Conservation (phyloP, 441 rosid species). For the Gossypium lobatum region DNA sequence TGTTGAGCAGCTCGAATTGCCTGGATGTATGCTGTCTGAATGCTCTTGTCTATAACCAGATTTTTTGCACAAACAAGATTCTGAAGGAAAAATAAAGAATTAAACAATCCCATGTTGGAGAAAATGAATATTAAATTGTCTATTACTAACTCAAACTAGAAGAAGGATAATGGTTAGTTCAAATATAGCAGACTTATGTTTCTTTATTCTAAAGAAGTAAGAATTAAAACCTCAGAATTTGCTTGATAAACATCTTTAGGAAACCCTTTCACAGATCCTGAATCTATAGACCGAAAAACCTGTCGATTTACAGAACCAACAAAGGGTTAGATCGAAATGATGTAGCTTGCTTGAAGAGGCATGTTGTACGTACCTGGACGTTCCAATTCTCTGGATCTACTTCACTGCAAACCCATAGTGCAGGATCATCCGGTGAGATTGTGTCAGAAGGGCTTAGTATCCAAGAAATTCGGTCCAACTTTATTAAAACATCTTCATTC, state of each 20-base stretch:
- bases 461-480: conserved; percentile 80
- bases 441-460: conserved; percentile 56
- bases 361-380: conserved; percentile 43
- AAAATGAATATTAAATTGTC: background rate
- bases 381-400: conserved; percentile 66
- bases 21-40: conserved; percentile 81
- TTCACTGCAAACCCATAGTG: conserved; percentile 43
- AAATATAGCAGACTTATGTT: background rate
- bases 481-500: conserved; percentile 75
- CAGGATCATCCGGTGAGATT: conserved; percentile 36
- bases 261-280: conserved; percentile 84
- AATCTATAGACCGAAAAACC: conserved; percentile 83
- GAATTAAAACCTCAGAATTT: conserved; percentile 43
- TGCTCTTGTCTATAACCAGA: conserved; percentile 78
- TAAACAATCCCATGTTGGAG: background rate
- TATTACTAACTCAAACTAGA: background rate
- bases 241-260: conserved; percentile 56
- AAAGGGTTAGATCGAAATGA: background rate
- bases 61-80: conserved; percentile 77
- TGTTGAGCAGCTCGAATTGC: conserved; percentile 82
- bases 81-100: conserved; percentile 29
- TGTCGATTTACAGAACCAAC: conserved; percentile 23
- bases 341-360: conserved; percentile 3
- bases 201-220: background rate
- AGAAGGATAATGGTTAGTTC: background rate